Percentiles rank a stretch among this genome's conserved stretches.
phyloP scores from a whole-genome alignment of 352 stramenopile genomes.

The Phytophthora europaea region DNA sequence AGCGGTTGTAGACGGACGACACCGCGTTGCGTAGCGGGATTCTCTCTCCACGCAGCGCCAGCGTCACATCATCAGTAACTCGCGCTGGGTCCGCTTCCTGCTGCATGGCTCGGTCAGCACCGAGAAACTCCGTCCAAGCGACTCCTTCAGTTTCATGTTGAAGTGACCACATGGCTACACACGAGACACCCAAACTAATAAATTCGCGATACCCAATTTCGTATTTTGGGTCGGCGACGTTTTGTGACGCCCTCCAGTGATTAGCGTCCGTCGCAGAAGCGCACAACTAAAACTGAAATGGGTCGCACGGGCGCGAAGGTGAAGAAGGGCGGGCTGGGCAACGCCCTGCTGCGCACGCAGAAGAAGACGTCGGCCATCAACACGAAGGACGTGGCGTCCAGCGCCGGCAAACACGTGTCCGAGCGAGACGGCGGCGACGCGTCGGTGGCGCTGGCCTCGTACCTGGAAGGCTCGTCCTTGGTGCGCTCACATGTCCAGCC shows the following conservation, averaged over 20 bases:
- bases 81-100: not conserved
- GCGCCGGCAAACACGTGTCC: conserved; percentile 87
- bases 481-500: conserved; percentile 31
- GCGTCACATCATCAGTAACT: conserved; percentile 34
- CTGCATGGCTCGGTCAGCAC: not conserved
- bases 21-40: conserved; percentile 52
- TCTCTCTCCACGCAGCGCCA: conserved; percentile 58
- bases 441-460: conserved; percentile 83
- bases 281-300: too few species aligned
- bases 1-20: conserved; percentile 51
- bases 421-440: conserved; percentile 85
- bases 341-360: conserved; percentile 80
- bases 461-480: conserved; percentile 87
- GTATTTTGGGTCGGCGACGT: conserved; percentile 4
- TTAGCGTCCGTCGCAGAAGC: conserved; percentile 22
- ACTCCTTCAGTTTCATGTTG: conserved; percentile 10
- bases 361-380: conserved; percentile 77
- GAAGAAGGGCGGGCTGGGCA: conserved; percentile 78
- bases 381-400: conserved; percentile 82
- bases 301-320: conserved; percentile 80
- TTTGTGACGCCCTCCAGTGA: conserved; percentile 25
- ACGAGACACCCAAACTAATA: not conserved
- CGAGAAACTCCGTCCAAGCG: conserved; percentile 9
- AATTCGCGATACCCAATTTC: not conserved
- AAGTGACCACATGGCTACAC: conserved; percentile 18